Evolutionary conservation across 768 basidiomycete genomes (phyloP), one percentile per base, ranked within the genome.

Genomic region (Macrocybe gigantea): DNA sequence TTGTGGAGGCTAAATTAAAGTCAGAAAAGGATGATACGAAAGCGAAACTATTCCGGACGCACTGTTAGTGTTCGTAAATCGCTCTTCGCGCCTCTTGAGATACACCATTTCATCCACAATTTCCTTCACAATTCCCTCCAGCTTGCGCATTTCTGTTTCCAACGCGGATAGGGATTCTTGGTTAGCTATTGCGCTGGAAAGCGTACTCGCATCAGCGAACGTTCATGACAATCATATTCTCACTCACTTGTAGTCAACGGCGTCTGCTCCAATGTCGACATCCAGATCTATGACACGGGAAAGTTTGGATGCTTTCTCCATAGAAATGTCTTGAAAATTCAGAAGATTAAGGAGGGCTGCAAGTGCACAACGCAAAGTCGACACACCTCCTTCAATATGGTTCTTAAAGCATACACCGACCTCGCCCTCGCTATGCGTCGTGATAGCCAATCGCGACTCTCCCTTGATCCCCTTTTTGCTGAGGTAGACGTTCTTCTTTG

Each of bases 131-230:
- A 97, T 65, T 0, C 92, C 94, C 64, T 99, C 96, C 2, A 99
- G 75, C 60, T 98, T 98, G 36, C 93, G 82, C 94, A 98, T 97
- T 66, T 98, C 96, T 0, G 92, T 94, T 68, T 99, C 96, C 13
- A 99, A 79, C 0, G 88, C 88, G 5, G 93, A 96, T 0, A 98
- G 74, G 1, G 91, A 93, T 64, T 99, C 96, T 64, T 97, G 94
- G 69, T 96, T 97, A 7, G 96, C 96, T 64, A 98, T 99, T 22
- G 96, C 96, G 58, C 93, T 96, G 60, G 22, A 34, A 47, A 53
- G 50, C 36, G 37, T 47, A 12, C 29, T 3, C 36, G 42, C 5
- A 42, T 38, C 31, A 34, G 5, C 10, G 11, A 38, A 29, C 15
- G 34, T 31, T 5, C 14, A 22, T 5, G 44, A 37, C n/a, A 34